Evolutionary conservation across 129 eudicot species (phyloP).

Genomic region (Tanacetum coccineum): DNA sequence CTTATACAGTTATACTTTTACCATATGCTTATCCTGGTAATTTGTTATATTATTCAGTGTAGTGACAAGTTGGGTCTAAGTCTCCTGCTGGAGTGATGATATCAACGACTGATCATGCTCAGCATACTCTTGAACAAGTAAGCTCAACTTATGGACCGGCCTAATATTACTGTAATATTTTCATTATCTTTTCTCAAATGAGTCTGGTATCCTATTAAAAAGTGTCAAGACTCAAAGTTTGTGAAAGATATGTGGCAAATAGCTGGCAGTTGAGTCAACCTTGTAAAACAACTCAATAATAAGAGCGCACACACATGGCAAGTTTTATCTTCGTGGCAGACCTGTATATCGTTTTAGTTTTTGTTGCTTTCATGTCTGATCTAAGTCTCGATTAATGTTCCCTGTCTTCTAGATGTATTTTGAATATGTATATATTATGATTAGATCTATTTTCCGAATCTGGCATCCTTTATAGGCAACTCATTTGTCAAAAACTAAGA

Average conservation of each 20-base stretch:
- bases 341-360: no score
- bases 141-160: constrained; percentile 6
- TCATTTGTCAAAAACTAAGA: not conserved
- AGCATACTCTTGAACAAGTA: constrained; percentile 91
- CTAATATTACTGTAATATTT: constrained; percentile 7
- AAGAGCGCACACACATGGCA: no score
- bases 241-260: no score
- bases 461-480: constrained; percentile 4
- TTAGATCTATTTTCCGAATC: not conserved
- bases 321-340: no score
- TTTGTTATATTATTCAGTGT: constrained; percentile 50
- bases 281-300: no score
- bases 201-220: constrained; percentile 1
- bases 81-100: constrained; percentile 98
- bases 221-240: not conserved
- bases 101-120: constrained; percentile 88
- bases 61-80: constrained; percentile 92
- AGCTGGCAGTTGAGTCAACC: no score
- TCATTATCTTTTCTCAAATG: not conserved
- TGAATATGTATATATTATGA: no score
- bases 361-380: no score
- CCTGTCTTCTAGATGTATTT: no score
- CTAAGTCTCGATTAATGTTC: no score
- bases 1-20: constrained; percentile 5
- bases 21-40: constrained; percentile 14